A percentile compares a stretch with the other conserved stretches of the same genome.
Conservation (phyloP, 2,329 filamentous ascomycete species). For the Penicillium fuscoglaucum region DNA sequence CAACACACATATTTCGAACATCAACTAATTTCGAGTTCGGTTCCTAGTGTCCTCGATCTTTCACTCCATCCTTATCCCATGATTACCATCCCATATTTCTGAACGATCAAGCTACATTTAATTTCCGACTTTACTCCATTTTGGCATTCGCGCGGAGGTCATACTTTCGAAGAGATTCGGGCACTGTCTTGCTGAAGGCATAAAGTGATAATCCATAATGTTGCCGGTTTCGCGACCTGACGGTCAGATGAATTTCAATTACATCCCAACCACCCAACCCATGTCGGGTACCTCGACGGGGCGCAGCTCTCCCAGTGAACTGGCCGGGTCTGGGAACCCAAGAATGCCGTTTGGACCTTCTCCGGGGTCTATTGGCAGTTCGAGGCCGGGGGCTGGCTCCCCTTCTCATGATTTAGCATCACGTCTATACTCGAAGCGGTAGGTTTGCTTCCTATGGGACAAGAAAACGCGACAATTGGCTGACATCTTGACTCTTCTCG, state of each 20-base stretch:
- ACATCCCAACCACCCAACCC: slow-evolving; percentile 66
- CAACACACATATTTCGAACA: slow-evolving; percentile 6
- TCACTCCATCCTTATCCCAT: slow-evolving; percentile 3
- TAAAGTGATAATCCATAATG: slow-evolving; percentile 78
- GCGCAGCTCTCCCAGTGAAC: slow-evolving; percentile 77
- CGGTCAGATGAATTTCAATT: slow-evolving; percentile 78
- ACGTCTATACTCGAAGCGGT: slow-evolving; percentile 90
- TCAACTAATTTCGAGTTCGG: slow-evolving; percentile 12
- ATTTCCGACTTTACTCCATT: slow-evolving; percentile 9
- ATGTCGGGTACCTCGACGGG: slow-evolving; percentile 78
- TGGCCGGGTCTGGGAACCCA: slow-evolving; percentile 61
- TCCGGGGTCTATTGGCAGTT: slow-evolving; percentile 53
- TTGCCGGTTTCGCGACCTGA: slow-evolving; percentile 77
- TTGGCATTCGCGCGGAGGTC: slow-evolving; percentile 11
- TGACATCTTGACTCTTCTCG: slow-evolving; percentile 12
- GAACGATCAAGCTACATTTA: slow-evolving; percentile 20
- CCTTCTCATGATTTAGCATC: slow-evolving; percentile 88
- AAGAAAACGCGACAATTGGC: slow-evolving; percentile 2
- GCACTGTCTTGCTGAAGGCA: slow-evolving; percentile 22
- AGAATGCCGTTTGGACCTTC: slow-evolving; percentile 73
- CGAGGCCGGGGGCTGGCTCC: slow-evolving; percentile 86
- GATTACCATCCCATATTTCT: slow-evolving; percentile 11
- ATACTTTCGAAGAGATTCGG: slow-evolving; percentile 16
- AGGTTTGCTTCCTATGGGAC: slow-evolving; percentile 42
- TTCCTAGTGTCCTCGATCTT: neutral